Evolutionary conservation across 441 rosid genomes (phyloP).

Genomic region (Raphanus hybrid): DNA sequence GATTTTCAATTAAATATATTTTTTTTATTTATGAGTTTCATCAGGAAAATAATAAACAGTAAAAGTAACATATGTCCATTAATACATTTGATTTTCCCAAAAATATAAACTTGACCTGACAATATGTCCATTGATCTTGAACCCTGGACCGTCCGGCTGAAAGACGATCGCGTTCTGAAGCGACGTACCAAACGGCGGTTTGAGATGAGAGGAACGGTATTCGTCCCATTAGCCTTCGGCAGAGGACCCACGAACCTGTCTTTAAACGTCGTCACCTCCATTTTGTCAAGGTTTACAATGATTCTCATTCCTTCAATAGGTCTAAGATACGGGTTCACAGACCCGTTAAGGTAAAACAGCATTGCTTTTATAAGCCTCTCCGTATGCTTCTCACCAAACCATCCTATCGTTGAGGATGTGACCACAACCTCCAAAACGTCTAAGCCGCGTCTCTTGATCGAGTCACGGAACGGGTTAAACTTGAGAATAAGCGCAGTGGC

Average conservation of each 20-base stretch:
- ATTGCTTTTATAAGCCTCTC: constrained; percentile 47
- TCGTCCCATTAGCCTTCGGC: constrained; percentile 68
- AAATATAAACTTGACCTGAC: constrained; percentile 42
- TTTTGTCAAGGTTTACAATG: constrained; percentile 61
- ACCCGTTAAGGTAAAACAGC: constrained; percentile 58
- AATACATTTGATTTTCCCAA: too few species aligned
- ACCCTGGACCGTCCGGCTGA: constrained; percentile 48
- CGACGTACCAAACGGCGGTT: constrained; percentile 33
- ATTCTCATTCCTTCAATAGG: constrained; percentile 69
- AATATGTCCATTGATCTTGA: constrained; percentile 53
- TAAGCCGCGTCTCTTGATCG: constrained; percentile 48
- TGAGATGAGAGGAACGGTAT: constrained; percentile 44
- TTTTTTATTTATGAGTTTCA: too few species aligned
- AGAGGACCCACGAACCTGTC: constrained; percentile 54
- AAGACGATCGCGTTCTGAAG: constrained; percentile 35
- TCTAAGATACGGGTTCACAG: constrained; percentile 67
- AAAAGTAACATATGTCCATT: too few species aligned
- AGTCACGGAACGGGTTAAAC: constrained; percentile 51
- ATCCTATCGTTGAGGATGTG: constrained; percentile 64
- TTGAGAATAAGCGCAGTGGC: constrained; percentile 49
- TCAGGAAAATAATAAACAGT: too few species aligned
- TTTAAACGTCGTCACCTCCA: constrained; percentile 52
- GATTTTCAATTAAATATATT: too few species aligned
- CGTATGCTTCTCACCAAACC: constrained; percentile 60
- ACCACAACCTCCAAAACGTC: constrained; percentile 66